Percentiles rank a stretch among this genome's conserved stretches.
Conservation (phyloP, 306 rosid species). For the Luffa acutangula region DNA sequence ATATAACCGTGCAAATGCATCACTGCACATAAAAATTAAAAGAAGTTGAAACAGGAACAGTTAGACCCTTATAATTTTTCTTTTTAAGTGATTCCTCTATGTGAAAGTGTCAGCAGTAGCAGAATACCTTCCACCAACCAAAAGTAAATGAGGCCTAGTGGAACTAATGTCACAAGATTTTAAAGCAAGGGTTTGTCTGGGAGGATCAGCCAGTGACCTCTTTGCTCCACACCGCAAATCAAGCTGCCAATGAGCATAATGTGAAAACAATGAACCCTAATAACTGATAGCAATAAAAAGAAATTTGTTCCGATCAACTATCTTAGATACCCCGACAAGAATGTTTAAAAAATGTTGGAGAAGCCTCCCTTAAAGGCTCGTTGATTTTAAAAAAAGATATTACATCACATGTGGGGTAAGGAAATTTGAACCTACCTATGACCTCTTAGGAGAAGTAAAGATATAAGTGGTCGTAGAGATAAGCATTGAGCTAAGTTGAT, state of each 20-base stretch:
- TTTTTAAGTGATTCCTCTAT: not conserved
- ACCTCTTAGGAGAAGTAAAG: not conserved
- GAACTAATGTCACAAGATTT: slow-evolving; percentile 92
- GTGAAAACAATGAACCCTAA: slow-evolving; percentile 23
- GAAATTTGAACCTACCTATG: not conserved
- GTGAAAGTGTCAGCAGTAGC: slow-evolving; percentile 9
- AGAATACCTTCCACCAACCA: slow-evolving; percentile 95
- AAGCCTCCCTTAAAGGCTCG: not conserved
- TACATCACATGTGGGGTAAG: not conserved
- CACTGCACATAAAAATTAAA: slow-evolving; percentile 45
- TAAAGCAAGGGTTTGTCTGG: slow-evolving; percentile 67
- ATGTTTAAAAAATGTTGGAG: no score
- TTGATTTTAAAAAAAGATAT: not conserved
- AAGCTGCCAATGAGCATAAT: slow-evolving; percentile 54
- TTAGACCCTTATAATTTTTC: not conserved
- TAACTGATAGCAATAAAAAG: not conserved
- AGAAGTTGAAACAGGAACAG: not conserved
- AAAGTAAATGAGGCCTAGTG: slow-evolving; percentile 80
- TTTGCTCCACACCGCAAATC: slow-evolving; percentile 91
- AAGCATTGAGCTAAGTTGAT: not conserved
- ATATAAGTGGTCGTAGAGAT: not conserved
- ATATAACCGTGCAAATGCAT: slow-evolving; percentile 92
- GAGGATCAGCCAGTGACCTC: slow-evolving; percentile 87
- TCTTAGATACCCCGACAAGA: not conserved
- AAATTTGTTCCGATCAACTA: not conserved